Conservation (phyloP, 2,329 filamentous ascomycete genomes). For the Tolypocladium capitatum region DNA sequence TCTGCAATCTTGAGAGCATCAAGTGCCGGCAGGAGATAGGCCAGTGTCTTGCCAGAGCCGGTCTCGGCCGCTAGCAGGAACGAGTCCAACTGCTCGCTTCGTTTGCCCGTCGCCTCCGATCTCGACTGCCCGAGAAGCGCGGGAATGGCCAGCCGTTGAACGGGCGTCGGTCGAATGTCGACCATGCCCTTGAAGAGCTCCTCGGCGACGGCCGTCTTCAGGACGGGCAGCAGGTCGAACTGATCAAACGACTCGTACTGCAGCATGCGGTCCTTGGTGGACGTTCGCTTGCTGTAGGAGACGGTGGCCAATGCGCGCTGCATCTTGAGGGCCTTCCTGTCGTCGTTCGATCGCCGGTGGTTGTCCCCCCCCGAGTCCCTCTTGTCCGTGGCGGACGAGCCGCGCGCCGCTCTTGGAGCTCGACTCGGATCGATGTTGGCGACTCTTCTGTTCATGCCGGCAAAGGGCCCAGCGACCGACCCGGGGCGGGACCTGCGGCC, state of each 20-base stretch:
- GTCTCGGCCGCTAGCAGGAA: conserved; percentile 91
- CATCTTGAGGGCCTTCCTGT: conserved; percentile 81
- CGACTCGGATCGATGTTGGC: conserved; percentile 23
- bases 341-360: conserved; percentile 21
- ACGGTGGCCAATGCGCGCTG: conserved; percentile 66
- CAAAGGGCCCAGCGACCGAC: conserved; percentile 34
- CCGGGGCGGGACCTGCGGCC: conserved; percentile 23
- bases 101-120: conserved; percentile 11
- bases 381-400: background rate
- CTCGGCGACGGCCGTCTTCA: conserved; percentile 57
- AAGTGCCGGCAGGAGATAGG: conserved; percentile 75
- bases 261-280: conserved; percentile 41
- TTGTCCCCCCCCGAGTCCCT: conserved; percentile 9
- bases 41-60: conserved; percentile 90
- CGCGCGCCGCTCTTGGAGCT: conserved; percentile 7
- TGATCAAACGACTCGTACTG: conserved; percentile 68
- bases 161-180: conserved; percentile 70
- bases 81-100: conserved; percentile 27
- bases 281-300: conserved; percentile 53
- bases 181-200: conserved; percentile 65
- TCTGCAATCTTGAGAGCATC: conserved; percentile 75
- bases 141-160: conserved; percentile 82
- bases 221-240: conserved; percentile 58
- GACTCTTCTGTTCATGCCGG: conserved; percentile 41
- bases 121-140: conserved; percentile 50